A percentile compares a stretch with the other conserved stretches of the same genome.
Conservation (phyloP, 2,329 filamentous ascomycete genomes). For the Pseudogymnoascus sp. region DNA sequence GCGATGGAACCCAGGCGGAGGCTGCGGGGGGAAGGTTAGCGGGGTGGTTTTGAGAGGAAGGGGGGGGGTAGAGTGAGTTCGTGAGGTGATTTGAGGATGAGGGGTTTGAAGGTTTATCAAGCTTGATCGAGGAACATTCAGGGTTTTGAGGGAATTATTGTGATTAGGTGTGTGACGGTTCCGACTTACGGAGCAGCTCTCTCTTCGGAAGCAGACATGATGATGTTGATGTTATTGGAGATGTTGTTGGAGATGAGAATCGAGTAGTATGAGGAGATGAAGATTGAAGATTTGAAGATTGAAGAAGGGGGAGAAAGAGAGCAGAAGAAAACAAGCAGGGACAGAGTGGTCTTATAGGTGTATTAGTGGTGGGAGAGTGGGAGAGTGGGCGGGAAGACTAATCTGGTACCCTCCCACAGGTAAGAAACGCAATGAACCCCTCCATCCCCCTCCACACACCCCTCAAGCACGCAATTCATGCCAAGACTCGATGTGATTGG, state of each 20-base stretch:
- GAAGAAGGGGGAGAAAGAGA: not conserved
- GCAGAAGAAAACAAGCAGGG: conserved; percentile 1
- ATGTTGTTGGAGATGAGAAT: not conserved
- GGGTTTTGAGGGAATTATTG: not conserved
- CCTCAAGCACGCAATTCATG: conserved; percentile 5
- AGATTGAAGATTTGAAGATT: conserved; percentile 1
- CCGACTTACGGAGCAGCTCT: conserved; percentile 11
- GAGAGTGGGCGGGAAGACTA: not conserved
- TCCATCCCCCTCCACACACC: not conserved
- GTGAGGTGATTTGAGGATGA: not conserved
- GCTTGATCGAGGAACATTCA: not conserved
- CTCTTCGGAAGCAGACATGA: conserved; percentile 11
- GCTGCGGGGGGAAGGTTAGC: conserved; percentile 27
- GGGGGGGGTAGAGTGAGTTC: not conserved
- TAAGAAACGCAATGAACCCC: conserved; percentile 4
- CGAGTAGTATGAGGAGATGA: not conserved
- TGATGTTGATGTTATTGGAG: not conserved
- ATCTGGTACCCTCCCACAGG: not conserved
- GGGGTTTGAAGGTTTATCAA: not conserved
- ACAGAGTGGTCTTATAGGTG: conserved; percentile 3
- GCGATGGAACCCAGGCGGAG: conserved; percentile 59
- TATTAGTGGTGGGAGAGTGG: not conserved
- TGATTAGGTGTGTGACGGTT: not conserved
- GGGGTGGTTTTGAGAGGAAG: not conserved
- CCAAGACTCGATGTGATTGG: not conserved